phyloP scores from a whole-genome alignment of 1,139 yeast species.

The Zygosaccharomyces sapae region DNA sequence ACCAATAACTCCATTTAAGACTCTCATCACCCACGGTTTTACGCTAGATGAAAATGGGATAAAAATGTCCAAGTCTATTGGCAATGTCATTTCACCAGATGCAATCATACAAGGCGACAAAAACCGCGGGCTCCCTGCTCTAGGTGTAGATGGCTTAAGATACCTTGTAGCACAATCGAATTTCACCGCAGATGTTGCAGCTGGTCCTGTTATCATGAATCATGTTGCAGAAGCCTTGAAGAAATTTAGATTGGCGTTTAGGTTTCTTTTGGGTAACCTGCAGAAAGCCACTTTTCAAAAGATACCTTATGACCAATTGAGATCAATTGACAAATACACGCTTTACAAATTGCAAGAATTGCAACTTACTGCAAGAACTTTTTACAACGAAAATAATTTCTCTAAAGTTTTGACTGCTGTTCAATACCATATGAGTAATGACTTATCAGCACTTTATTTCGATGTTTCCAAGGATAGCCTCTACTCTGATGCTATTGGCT shows the following conservation, averaged over 20 bases:
- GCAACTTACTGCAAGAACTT: slow-evolving; percentile 41
- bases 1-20: slow-evolving; percentile 60
- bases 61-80: slow-evolving; percentile 92
- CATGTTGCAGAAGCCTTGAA: slow-evolving; percentile 77
- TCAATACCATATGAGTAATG: slow-evolving; percentile 68
- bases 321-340: slow-evolving; percentile 60
- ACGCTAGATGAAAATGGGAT: slow-evolving; percentile 78
- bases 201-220: slow-evolving; percentile 66
- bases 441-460: slow-evolving; percentile 78
- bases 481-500: slow-evolving; percentile 58
- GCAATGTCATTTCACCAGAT: slow-evolving; percentile 71
- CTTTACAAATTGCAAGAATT: slow-evolving; percentile 54
- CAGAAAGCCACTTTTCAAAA: slow-evolving; percentile 34
- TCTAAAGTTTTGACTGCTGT: slow-evolving; percentile 59
- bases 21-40: slow-evolving; percentile 88
- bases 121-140: slow-evolving; percentile 52
- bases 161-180: slow-evolving; percentile 89
- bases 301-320: slow-evolving; percentile 39
- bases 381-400: slow-evolving; percentile 59
- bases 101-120: slow-evolving; percentile 65
- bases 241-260: slow-evolving; percentile 77
- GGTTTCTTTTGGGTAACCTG: slow-evolving; percentile 75
- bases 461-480: slow-evolving; percentile 81
- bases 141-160: slow-evolving; percentile 89
- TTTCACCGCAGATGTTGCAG: slow-evolving; percentile 72